These are phyloP conservation scores for Xylaria sp. DNA, from an alignment of 2,329 filamentous ascomycete species.

Conservation along the genomic window DNA sequence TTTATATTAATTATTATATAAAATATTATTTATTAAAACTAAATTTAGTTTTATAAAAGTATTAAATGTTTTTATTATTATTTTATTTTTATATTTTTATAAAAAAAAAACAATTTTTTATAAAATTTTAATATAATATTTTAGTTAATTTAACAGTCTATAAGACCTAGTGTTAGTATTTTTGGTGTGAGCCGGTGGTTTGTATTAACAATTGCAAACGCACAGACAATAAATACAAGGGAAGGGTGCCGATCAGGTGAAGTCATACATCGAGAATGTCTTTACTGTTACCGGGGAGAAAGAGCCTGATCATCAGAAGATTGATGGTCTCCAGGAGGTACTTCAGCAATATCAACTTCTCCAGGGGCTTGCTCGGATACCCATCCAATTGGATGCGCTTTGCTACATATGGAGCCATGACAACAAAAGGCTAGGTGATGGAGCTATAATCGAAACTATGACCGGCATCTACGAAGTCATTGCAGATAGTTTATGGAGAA, in stretches of 20 bases:
- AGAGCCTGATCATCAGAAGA: slow-evolving; percentile 32
- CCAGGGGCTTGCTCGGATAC: slow-evolving; percentile 54
- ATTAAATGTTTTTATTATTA: no score
- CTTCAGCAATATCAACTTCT: slow-evolving; percentile 51
- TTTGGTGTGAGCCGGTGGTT: no score
- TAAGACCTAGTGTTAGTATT: no score
- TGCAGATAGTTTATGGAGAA: slow-evolving; percentile 52
- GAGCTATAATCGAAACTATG: slow-evolving; percentile 51
- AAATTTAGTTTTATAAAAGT: no score
- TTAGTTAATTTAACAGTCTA: no score
- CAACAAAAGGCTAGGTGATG: not conserved
- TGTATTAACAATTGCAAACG: no score
- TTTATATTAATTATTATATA: no score
- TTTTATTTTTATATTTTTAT: no score
- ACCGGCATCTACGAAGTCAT: slow-evolving; percentile 52
- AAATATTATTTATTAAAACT: no score
- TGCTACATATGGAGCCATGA: slow-evolving; percentile 53
- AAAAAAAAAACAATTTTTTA: no score
- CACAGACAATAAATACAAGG: no score
- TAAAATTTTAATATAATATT: no score
- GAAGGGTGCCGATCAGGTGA: slow-evolving; percentile 50
- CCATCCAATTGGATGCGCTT: slow-evolving; percentile 58
- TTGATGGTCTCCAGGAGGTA: slow-evolving; percentile 49
- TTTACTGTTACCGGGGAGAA: slow-evolving; percentile 38
- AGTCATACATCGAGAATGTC: slow-evolving; percentile 42